These are phyloP conservation scores for Eremomyces bilateralis DNA, from an alignment of 495 filamentous ascomycete species.

Conservation along the genomic window DNA sequence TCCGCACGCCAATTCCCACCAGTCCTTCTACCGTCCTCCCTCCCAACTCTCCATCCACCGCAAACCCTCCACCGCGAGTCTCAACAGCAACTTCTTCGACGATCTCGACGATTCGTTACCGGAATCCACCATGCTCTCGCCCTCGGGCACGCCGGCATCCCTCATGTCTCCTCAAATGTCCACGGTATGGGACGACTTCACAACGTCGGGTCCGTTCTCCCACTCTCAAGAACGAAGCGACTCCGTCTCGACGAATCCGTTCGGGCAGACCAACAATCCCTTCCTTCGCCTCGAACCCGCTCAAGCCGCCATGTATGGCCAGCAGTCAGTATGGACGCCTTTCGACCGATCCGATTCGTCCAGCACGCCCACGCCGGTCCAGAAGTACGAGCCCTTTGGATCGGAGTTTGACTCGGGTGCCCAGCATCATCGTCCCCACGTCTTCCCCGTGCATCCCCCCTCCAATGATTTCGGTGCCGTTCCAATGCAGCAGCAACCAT, in stretches of 20 bases:
- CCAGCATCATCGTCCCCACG: constrained; percentile 25
- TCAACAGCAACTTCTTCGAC: constrained; percentile 18
- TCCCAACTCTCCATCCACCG: constrained; percentile 12
- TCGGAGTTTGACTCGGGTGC: constrained; percentile 17
- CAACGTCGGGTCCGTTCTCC: neutral
- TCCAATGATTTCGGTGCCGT: constrained; percentile 20
- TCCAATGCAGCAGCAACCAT: constrained; percentile 9
- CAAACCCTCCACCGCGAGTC: constrained; percentile 11
- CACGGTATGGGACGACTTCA: neutral
- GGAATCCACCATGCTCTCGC: constrained; percentile 18
- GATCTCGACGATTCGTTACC: constrained; percentile 8
- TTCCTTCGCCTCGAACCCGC: constrained; percentile 23
- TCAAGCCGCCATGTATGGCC: constrained; percentile 22
- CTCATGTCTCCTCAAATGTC: constrained; percentile 8
- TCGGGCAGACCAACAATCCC: constrained; percentile 27
- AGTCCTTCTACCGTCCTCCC: constrained; percentile 13
- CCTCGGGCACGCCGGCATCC: constrained; percentile 10
- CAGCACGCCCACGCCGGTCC: constrained; percentile 19
- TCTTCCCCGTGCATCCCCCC: constrained; percentile 9
- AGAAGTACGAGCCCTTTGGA: constrained; percentile 14
- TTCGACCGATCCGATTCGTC: constrained; percentile 18
- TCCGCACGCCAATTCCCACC: no score
- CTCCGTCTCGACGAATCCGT: constrained; percentile 7
- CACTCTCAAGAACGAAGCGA: constrained; percentile 4
- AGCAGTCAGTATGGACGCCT: constrained; percentile 18